Base-by-base conservation (phyloP, 1,139 yeast species). In the Spencermartinsiella ligniputridi region DNA sequence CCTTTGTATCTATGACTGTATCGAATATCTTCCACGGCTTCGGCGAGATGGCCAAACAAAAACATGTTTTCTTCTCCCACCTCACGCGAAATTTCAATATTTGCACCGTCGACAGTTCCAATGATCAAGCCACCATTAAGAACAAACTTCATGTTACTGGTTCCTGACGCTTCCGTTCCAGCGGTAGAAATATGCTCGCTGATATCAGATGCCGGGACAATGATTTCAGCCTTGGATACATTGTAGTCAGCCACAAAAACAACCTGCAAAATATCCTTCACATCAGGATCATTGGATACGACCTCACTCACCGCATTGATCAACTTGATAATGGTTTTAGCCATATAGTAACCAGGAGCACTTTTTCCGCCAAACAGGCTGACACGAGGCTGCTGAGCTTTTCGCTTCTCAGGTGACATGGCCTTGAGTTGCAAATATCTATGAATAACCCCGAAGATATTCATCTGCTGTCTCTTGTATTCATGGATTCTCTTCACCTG, bases 171-270 rank as follows among this genome's bases (percentile, higher is more conserved):
- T 66, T 89, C 97, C 19, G 97, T 89, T 57, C 97, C 97, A 9
- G 97, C 97, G 40, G 97, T 89, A n/a, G 96, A 88, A 55, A 89
- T 90, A 68, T 89, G 97, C 68, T 89, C 94, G 40, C 95, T 84
- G 60, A 89, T 73, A 63, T 89, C 97, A 36, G 92, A 81, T 15
- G 92, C 97, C 18, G 97, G 96, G 53, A 80, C 75, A 59, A 90
- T 87, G 48, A 88, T 78, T 68, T 90, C 96, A 0, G 97, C 96
- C 69, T 88, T 89, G 41, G 95, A 85, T 40, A 89, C 97, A 60
- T 88, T 88, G 69, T 89, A 89, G 64, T 89, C 97, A 30, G 95
- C 95, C 53, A 89, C 76, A 62, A 86, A 89, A 21, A 85, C 88
- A 50, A 87, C 95, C 70, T 88, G 88, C 58, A 89, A 76, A 60